Conservation (phyloP, 805 yeast genomes). For the Candida coleopterorum region DNA sequence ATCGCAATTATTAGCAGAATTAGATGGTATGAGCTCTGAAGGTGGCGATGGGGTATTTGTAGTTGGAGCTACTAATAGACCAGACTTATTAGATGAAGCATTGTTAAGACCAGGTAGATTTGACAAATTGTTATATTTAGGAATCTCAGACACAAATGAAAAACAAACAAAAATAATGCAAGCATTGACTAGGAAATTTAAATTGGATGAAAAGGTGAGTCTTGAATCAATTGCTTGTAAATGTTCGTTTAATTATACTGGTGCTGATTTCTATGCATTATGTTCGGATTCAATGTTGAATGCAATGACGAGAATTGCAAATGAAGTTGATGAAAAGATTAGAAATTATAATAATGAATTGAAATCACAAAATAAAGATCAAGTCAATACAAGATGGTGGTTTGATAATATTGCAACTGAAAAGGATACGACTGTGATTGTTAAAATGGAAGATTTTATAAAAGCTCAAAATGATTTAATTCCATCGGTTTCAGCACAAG, state of each 20-base stretch:
- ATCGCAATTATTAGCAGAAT: constrained; percentile 88
- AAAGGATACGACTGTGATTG: constrained; percentile 65
- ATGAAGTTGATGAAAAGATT: constrained; percentile 65
- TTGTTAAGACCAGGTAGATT: constrained; percentile 90
- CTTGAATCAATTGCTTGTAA: constrained; percentile 53
- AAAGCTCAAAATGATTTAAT: constrained; percentile 67
- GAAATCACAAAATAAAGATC: constrained; percentile 27
- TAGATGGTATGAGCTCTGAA: constrained; percentile 92
- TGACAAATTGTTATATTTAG: constrained; percentile 90
- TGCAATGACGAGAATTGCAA: constrained; percentile 91
- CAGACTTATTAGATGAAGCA: constrained; percentile 93
- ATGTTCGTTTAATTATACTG: constrained; percentile 91
- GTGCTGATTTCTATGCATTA: constrained; percentile 96
- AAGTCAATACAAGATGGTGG: constrained; percentile 78
- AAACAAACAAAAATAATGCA: constrained; percentile 81
- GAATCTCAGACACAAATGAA: constrained; percentile 86
- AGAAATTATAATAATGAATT: constrained; percentile 40
- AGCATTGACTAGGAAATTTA: constrained; percentile 84
- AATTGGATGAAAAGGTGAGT: constrained; percentile 55
- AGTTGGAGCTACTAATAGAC: constrained; percentile 98
- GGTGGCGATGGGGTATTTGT: constrained; percentile 81
- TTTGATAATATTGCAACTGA: constrained; percentile 73
- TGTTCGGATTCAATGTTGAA: constrained; percentile 94
- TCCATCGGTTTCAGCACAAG: constrained; percentile 87
- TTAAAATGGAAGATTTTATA: constrained; percentile 67